phyloP scores from a whole-genome alignment of 495 filamentous ascomycete species.

The Neurospora hispaniola region DNA sequence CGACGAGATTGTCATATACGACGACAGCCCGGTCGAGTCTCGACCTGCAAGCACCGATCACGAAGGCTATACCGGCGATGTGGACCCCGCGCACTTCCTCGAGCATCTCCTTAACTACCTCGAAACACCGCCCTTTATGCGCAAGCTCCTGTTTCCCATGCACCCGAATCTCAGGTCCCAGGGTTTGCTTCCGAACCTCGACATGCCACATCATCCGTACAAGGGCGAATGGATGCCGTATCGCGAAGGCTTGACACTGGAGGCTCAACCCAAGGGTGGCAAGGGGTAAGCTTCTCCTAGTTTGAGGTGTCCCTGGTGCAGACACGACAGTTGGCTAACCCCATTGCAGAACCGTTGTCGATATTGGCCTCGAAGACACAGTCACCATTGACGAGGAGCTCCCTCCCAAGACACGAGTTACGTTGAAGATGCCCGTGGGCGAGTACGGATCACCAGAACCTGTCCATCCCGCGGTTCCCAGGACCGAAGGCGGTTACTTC shows the following conservation, averaged over 20 bases:
- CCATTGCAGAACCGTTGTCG: slow-evolving; percentile 38
- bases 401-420: slow-evolving; percentile 51
- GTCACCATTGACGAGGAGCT: slow-evolving; percentile 45
- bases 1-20: slow-evolving; percentile 67
- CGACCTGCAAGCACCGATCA: slow-evolving; percentile 31
- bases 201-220: slow-evolving; percentile 67
- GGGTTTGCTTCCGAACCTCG: slow-evolving; percentile 56
- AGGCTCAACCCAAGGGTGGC: slow-evolving; percentile 21
- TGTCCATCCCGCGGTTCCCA: slow-evolving; percentile 48
- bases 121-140: slow-evolving; percentile 65
- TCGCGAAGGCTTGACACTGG: slow-evolving; percentile 56
- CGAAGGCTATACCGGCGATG: slow-evolving; percentile 49
- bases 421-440: slow-evolving; percentile 46
- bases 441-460: slow-evolving; percentile 35
- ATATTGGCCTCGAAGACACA: slow-evolving; percentile 44
- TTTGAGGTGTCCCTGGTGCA: not conserved
- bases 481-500: slow-evolving; percentile 61
- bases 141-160: slow-evolving; percentile 54
- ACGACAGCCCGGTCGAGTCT: slow-evolving; percentile 41
- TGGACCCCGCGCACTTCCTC: slow-evolving; percentile 60
- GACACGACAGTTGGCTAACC: not conserved
- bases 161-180: slow-evolving; percentile 57
- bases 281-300: slow-evolving; percentile 18
- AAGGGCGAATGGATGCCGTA: slow-evolving; percentile 56
- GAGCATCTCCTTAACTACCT: slow-evolving; percentile 62